Evolutionary conservation across 805 yeast genomes (phyloP).

Genomic region (Groenewaldozyma tartarivorans): DNA sequence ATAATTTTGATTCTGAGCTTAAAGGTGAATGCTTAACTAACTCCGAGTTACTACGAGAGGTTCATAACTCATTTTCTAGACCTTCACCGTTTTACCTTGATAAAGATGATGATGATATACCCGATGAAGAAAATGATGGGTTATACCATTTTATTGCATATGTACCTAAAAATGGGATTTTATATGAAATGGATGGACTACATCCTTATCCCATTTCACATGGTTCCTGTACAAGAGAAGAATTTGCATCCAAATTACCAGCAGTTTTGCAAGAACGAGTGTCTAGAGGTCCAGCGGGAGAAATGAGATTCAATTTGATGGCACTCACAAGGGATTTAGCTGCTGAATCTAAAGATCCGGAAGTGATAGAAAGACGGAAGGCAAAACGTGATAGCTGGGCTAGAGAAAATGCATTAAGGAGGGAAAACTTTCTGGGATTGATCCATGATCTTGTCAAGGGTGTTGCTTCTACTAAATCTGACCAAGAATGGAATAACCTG

Average conservation of each 20-base stretch:
- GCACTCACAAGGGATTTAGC: conserved; percentile 46
- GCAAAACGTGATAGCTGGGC: conserved; percentile 43
- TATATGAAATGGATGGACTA: conserved; percentile 58
- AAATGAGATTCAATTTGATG: conserved; percentile 47
- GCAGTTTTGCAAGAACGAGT: conserved; percentile 39
- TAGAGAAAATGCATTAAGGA: conserved; percentile 44
- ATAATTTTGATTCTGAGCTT: conserved; percentile 45
- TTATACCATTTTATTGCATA: conserved; percentile 55
- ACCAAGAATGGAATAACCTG: conserved; percentile 14
- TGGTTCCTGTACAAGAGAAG: conserved; percentile 32
- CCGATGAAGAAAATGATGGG: conserved; percentile 39
- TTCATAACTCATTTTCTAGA: conserved; percentile 53
- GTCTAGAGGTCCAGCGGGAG: conserved; percentile 35
- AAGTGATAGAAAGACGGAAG: conserved; percentile 32
- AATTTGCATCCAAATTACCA: conserved; percentile 36
- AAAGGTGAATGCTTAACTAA: conserved; percentile 54
- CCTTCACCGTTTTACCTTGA: conserved; percentile 46
- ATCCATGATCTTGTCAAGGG: conserved; percentile 38
- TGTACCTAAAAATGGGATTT: conserved; percentile 33
- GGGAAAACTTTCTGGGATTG: conserved; percentile 45
- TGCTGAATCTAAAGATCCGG: conserved; percentile 33
- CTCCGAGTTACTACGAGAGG: conserved; percentile 44
- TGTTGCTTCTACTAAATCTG: conserved; percentile 24
- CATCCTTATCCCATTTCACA: conserved; percentile 47
- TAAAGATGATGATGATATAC: conserved; percentile 13